phyloP scores from a whole-genome alignment of 441 rosid species.

The Gossypium armourianum region DNA sequence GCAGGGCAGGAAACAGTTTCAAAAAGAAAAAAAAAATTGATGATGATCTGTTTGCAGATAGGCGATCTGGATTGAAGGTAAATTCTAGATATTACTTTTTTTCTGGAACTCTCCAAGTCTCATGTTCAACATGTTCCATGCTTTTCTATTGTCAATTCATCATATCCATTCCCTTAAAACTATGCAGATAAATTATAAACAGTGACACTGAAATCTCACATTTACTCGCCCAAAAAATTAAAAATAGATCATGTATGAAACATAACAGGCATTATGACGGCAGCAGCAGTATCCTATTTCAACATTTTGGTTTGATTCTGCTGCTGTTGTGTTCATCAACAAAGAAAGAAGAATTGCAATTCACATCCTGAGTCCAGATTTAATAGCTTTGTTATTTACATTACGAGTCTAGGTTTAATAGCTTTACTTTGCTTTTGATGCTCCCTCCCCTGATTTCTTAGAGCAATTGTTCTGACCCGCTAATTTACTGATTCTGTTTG shows the following conservation, averaged over 20 bases:
- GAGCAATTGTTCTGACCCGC: neutral
- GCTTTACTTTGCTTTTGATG: neutral
- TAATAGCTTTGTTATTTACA: neutral
- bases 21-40: neutral
- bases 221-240: neutral
- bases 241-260: neutral
- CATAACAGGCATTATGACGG: neutral
- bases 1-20: conserved; percentile 1
- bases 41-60: neutral
- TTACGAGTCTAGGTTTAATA: neutral
- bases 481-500: neutral
- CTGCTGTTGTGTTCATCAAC: neutral
- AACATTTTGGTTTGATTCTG: neutral
- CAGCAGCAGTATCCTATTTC: neutral
- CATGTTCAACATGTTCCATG: neutral
- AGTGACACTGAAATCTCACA: neutral
- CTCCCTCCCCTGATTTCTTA: neutral
- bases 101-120: neutral
- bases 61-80: neutral
- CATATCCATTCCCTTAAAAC: neutral
- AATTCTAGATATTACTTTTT: neutral
- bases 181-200: neutral
- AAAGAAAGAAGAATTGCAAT: neutral
- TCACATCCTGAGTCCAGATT: neutral
- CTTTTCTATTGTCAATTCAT: neutral